These are phyloP conservation scores for Capillidium heterosporum DNA, from an alignment of 371 early-diverging fungal species.

Conservation along the genomic window DNA sequence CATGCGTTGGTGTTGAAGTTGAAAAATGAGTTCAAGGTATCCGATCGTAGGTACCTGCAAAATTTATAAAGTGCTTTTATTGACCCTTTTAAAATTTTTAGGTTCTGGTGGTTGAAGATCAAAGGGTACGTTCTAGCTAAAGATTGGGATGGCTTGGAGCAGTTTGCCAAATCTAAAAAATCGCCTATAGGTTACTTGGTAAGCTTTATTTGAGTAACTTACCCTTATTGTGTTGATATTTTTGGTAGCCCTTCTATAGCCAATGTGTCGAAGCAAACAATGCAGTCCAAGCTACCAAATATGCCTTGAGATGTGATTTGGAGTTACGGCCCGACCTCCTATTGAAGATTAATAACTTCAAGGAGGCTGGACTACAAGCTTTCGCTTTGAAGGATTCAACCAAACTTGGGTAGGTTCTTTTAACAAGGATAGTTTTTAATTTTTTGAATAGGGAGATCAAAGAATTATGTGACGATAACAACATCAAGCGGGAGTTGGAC, in stretches of 20 bases:
- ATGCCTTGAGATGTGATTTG: constrained; percentile 55
- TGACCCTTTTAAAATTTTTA: constrained; percentile 7
- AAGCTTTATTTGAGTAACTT: background rate
- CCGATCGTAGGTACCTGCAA: constrained; percentile 66
- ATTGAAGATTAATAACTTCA: constrained; percentile 52
- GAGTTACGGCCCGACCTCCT: constrained; percentile 42
- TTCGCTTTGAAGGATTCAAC: constrained; percentile 41
- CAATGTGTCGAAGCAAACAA: constrained; percentile 60
- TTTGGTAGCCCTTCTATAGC: constrained; percentile 57
- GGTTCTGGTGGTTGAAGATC: constrained; percentile 72
- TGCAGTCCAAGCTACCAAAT: constrained; percentile 57
- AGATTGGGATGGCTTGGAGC: constrained; percentile 78
- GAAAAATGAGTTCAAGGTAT: constrained; percentile 67
- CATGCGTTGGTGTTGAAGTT: constrained; percentile 52
- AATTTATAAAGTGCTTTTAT: too few species aligned
- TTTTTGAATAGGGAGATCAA: constrained; percentile 20
- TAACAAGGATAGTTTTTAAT: too few species aligned
- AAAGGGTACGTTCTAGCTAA: constrained; percentile 61
- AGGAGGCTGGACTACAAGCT: constrained; percentile 63
- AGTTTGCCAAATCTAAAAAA: constrained; percentile 53
- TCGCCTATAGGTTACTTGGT: constrained; percentile 68
- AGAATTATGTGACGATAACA: constrained; percentile 26
- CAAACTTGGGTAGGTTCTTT: constrained; percentile 33
- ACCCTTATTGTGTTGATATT: background rate
- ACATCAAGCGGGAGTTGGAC: constrained; percentile 29